phyloP scores from a whole-genome alignment of 108 stramenopile species.

The Cyclotella choctawhatcheeana region DNA sequence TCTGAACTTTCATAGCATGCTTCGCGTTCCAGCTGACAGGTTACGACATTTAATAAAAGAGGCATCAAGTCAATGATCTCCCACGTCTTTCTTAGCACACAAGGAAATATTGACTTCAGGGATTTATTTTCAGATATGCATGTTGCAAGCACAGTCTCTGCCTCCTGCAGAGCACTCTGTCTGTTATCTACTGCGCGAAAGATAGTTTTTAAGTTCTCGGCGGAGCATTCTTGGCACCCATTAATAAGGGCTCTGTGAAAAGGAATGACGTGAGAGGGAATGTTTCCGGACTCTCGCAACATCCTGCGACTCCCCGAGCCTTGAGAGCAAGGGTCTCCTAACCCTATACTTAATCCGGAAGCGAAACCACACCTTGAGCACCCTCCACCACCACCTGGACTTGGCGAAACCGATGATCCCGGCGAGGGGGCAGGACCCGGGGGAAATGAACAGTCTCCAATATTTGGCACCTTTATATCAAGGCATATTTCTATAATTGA shows the following conservation, averaged over 20 bases:
- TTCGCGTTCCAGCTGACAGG: slow-evolving; percentile 28
- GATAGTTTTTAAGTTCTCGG: slow-evolving; percentile 10
- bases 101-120: slow-evolving; percentile 20
- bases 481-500: slow-evolving; percentile 2
- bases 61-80: slow-evolving; percentile 23
- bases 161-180: slow-evolving; percentile 22
- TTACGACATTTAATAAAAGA: slow-evolving; percentile 19
- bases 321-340: too few species aligned
- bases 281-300: too few species aligned
- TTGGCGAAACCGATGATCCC: too few species aligned
- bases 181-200: slow-evolving; percentile 25
- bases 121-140: slow-evolving; percentile 6
- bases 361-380: not conserved
- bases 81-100: slow-evolving; percentile 8
- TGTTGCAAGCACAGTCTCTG: slow-evolving; percentile 6
- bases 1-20: slow-evolving; percentile 27
- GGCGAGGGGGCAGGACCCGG: too few species aligned
- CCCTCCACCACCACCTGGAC: too few species aligned
- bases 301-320: too few species aligned
- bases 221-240: slow-evolving; percentile 36
- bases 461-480: slow-evolving; percentile 26
- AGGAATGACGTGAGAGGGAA: slow-evolving; percentile 28
- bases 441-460: slow-evolving; percentile 30
- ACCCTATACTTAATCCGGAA: too few species aligned
- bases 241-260: slow-evolving; percentile 6